Evolutionary conservation across 257 asterid genomes (phyloP).

Genomic region (Ilex aquifolium): DNA sequence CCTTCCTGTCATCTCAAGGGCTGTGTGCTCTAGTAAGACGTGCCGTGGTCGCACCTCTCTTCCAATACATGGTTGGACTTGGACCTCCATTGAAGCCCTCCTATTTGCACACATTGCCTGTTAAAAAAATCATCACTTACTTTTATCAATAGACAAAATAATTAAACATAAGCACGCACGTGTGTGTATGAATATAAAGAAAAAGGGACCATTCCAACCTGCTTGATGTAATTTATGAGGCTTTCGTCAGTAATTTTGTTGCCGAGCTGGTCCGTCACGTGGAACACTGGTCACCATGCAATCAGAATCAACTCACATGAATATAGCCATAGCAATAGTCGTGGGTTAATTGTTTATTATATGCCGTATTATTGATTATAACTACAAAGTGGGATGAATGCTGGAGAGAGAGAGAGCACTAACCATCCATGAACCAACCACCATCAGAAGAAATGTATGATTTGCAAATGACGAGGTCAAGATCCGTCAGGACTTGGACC

Average conservation of each 20-base stretch:
- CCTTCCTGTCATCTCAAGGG: constrained; percentile 75
- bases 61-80: constrained; percentile 6
- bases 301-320: constrained; percentile 18
- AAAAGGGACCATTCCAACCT: constrained; percentile 30
- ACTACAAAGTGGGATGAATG: too few relatives aligned
- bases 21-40: constrained; percentile 40
- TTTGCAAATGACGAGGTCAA: constrained; percentile 73
- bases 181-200: background rate
- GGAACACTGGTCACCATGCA: constrained; percentile 60
- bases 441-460: constrained; percentile 94
- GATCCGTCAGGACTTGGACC: constrained; percentile 93
- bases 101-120: constrained; percentile 59
- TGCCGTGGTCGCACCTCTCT: constrained; percentile 26
- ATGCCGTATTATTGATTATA: too few relatives aligned
- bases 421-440: constrained; percentile 97
- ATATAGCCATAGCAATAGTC: constrained; percentile 12
- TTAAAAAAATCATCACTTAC: constrained; percentile 3
- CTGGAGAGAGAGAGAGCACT: constrained; percentile 11
- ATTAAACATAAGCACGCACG: background rate
- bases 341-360: constrained; percentile 15
- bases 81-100: constrained; percentile 24
- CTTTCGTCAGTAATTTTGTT: constrained; percentile 59
- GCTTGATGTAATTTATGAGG: constrained; percentile 50
- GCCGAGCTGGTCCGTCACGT: constrained; percentile 74
- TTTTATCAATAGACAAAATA: background rate